Base-by-base conservation (phyloP, 73 alveolate genomes). In the Paramecium sexaurelia region DNA sequence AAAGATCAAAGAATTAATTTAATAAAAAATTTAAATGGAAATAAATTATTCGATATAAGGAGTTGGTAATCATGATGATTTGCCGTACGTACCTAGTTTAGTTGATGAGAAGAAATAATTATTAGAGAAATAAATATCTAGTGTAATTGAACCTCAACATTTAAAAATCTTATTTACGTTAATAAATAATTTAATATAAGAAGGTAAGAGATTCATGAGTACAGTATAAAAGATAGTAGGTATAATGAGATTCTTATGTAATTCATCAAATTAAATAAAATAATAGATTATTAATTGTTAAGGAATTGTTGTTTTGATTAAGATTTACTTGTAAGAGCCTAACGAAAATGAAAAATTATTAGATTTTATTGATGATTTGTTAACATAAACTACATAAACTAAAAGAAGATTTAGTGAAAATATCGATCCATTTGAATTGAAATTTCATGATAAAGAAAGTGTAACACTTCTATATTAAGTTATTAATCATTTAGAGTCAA, bases 401-500 rank as follows among this genome's bases (percentile, higher is more conserved):
- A 41, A 15, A 78, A 78, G 90, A 78, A 78, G 90, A 78, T 78
- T 78, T 9, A 78, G 90, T 43, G 90, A 78, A 78, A 41, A 78
- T 39, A 45, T 78, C 41, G 55, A 78, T 73, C 36, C 55, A 20
- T 36, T 20, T 39, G 68, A 78, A 41, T 40, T 78, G 17, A 17
- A 78, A 45, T 41, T 22, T 15, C 55, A 78, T 78, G 90, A 78
- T 22, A 22, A 37, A 24, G 90, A 78, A 43, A 78, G 73, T 78
- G 39, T 40, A 10, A 26, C 39, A 61, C 83, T 61, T 10, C 67
- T 51, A 20, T 24, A 55, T 8, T 55, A 2, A 55, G 33, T 55
- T 55, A 19, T 55, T 55, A 55, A 0, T 20, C 33, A 55, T 55
- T 26, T 55, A 55, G 73, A 55, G n/a, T 55, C 8, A 55, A 20